These are phyloP conservation scores for Sporobolomyces phaffii DNA, from an alignment of 768 basidiomycete genomes.

Conservation along the genomic window DNA sequence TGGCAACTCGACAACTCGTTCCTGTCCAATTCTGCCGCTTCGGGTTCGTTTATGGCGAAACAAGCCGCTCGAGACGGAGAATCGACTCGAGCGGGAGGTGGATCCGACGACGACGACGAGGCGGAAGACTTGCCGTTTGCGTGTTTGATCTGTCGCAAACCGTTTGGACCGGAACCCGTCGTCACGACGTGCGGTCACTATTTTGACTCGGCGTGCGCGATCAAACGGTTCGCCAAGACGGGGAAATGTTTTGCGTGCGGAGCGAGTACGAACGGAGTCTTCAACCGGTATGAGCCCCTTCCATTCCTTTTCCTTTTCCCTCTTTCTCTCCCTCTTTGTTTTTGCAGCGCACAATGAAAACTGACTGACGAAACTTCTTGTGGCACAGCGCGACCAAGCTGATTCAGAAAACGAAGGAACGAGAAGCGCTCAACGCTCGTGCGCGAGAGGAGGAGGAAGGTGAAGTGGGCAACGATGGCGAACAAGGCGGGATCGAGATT, in stretches of 20 bases:
- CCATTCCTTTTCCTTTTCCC: too few species aligned
- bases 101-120: conserved; percentile 54
- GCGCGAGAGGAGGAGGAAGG: conserved; percentile 40
- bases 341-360: too few species aligned
- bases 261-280: conserved; percentile 86
- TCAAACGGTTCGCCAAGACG: conserved; percentile 87
- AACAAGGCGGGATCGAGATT: conserved; percentile 39
- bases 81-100: conserved; percentile 52
- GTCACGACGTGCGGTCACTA: conserved; percentile 96
- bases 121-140: conserved; percentile 93
- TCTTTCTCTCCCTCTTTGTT: too few species aligned
- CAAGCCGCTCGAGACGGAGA: conserved; percentile 51
- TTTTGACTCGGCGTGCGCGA: conserved; percentile 90
- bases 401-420: conserved; percentile 65
- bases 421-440: conserved; percentile 50
- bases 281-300: too few species aligned
- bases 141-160: conserved; percentile 92
- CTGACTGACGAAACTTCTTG: neutral
- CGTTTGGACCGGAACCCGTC: conserved; percentile 79
- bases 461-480: conserved; percentile 30
- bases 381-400: conserved; percentile 71
- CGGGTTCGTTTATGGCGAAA: conserved; percentile 65
- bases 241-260: conserved; percentile 94
- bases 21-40: conserved; percentile 36
- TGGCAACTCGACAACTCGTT: conserved; percentile 87